Conservation (phyloP, 371 early-diverging fungal species). For the Syncephalastrum racemosum region DNA sequence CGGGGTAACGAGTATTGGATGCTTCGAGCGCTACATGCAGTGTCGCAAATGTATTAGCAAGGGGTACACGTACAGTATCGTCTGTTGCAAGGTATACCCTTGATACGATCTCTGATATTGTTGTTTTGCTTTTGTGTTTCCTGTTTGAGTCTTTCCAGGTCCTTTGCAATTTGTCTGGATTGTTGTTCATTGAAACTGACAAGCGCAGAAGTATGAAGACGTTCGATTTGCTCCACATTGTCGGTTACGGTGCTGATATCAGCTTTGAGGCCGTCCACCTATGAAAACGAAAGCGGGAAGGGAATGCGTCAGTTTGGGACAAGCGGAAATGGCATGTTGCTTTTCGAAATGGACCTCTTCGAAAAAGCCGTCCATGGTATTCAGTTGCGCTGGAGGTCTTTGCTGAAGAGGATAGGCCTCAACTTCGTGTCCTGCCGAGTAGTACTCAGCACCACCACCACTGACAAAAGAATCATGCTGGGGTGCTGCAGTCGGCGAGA, state of each 20-base stretch:
- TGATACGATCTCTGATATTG: conserved; percentile 28
- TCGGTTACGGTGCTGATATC: conserved; percentile 29
- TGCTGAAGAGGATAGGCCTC: conserved; percentile 19
- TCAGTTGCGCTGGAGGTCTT: conserved; percentile 12
- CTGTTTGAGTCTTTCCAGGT: conserved; percentile 31
- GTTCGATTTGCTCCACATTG: conserved; percentile 34
- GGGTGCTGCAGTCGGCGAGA: too few species aligned
- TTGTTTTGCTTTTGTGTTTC: conserved; percentile 30
- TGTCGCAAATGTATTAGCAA: not conserved
- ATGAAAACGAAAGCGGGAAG: not conserved
- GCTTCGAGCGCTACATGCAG: conserved; percentile 24
- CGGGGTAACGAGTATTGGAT: conserved; percentile 19
- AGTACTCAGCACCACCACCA: too few species aligned
- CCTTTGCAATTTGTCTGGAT: conserved; percentile 23
- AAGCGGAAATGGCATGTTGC: not conserved
- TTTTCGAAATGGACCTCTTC: conserved; percentile 20
- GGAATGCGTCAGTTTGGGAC: too few species aligned
- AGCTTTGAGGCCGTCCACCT: conserved; percentile 33
- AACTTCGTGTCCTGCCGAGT: too few species aligned
- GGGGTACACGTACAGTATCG: not conserved
- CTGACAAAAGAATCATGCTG: too few species aligned
- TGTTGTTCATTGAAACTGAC: conserved; percentile 40
- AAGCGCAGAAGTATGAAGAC: conserved; percentile 31
- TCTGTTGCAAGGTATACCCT: conserved; percentile 20
- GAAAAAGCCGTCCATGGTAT: conserved; percentile 36